Base-by-base conservation (phyloP, 306 rosid species). In the Comarum palustre region DNA sequence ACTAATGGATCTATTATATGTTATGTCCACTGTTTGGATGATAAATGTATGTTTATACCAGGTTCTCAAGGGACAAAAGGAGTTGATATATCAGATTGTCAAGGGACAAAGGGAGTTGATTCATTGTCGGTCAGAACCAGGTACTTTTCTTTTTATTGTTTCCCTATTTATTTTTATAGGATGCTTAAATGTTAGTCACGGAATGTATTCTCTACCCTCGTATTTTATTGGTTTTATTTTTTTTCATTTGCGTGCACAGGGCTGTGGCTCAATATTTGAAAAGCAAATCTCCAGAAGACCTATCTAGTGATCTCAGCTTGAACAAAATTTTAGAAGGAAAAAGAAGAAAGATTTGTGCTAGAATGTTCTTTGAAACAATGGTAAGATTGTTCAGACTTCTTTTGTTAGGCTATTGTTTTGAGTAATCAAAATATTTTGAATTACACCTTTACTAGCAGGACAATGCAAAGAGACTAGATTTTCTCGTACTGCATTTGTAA, bases 281-380 rank as follows among this genome's bases (percentile, higher is more conserved):
- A 80, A 75, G 75, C 61, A 84, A 80, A 57, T 87, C 90, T 80
- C 87, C 89, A 16, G 93, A 88, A 69, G 82, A 58, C 0, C 42
- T 78, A 48, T 70, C 79, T 20, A 83, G 58, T 81, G 86, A 82
- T 73, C 89, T 94, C 47, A 87, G 86, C 81, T 87, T 94, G 83
- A 80, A 89, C 75, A 78, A 81, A 79, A 86, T 87, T 45, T 81
- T 94, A 77, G 85, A 89, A 71, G 97, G 96, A 62, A 91, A 91
- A 80, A 85, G 86, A 57, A 80, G 89, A 79, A 87, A 79, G 82
- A 67, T 85, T 60, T 84, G 95, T 61, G 94, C 96, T 64, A 89
- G 95, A 4, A 89, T 94, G 99, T 94, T 94, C 85, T 94, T 64
- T 72, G 97, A 87, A 85, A 87, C 79, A 14, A 76, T 91, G 94